Conservation (phyloP, 129 eudicot species). For the Dittrichia graveolens region DNA sequence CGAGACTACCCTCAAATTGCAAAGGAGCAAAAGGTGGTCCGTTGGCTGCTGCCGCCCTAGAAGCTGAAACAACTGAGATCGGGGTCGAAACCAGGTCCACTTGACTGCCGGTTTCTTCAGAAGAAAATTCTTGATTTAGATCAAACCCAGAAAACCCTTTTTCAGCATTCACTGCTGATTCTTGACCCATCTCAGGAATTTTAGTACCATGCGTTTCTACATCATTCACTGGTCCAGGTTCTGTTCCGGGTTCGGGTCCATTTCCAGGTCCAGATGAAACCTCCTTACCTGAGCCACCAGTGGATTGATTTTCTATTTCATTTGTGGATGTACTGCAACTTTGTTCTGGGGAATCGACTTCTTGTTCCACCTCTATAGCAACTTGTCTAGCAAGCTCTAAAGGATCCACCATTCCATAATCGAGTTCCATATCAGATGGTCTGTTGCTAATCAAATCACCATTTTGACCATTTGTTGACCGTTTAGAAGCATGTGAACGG, state of each 20-base stretch:
- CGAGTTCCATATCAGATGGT: slow-evolving; percentile 58
- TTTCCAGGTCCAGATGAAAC: slow-evolving; percentile 24
- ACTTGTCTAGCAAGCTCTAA: slow-evolving; percentile 83
- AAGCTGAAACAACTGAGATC: slow-evolving; percentile 77
- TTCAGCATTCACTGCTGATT: slow-evolving; percentile 37
- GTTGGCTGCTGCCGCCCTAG: slow-evolving; percentile 65
- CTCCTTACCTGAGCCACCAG: slow-evolving; percentile 38
- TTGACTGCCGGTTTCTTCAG: slow-evolving; percentile 41
- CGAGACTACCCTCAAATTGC: slow-evolving; percentile 77
- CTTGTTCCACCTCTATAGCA: slow-evolving; percentile 81
- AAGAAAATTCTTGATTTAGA: slow-evolving; percentile 60
- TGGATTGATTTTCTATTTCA: slow-evolving; percentile 31
- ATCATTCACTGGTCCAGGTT: slow-evolving; percentile 20
- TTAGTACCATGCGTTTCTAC: too few relatives aligned
- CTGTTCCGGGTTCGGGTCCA: slow-evolving; percentile 20
- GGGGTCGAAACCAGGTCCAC: slow-evolving; percentile 39
- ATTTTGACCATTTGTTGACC: slow-evolving; percentile 21
- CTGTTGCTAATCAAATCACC: slow-evolving; percentile 42
- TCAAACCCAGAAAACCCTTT: slow-evolving; percentile 59
- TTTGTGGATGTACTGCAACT: slow-evolving; percentile 63
- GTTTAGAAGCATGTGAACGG: slow-evolving; percentile 33
- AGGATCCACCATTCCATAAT: slow-evolving; percentile 71
- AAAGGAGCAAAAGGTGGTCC: slow-evolving; percentile 58
- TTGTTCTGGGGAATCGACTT: slow-evolving; percentile 61
- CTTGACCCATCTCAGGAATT: slow-evolving; percentile 55